Base-by-base conservation (phyloP, 805 yeast species). In the Suhomyces sp. region DNA sequence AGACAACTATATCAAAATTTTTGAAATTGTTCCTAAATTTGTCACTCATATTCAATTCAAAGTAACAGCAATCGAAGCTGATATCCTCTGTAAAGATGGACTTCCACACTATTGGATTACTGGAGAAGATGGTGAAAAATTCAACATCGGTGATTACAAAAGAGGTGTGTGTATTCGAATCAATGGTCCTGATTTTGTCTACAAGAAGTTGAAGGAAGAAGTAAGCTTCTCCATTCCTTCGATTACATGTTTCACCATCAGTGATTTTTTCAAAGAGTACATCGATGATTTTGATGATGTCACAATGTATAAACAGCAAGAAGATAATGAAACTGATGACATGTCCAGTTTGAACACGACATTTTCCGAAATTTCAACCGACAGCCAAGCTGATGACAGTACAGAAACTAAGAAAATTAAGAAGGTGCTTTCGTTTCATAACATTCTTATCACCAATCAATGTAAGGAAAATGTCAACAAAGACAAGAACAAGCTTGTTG, bases 61-160 rank as follows among this genome's bases (percentile, higher is more conserved):
- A n/a, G 42, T 61, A 6, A 33, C 54, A 3, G 42, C 48, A 20
- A 23, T 65, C 11, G 63, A 59, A 42, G 51, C 60, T 2, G 63
- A 63, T 28, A 52, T 68, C 4, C 51, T 63, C 10, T 67, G 72
- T 41, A 65, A 65, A 33, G 73, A 68, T 35, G 60, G 60, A 6
- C 47, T 68, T 12, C 74, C 74, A 0, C 50, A 55, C 33, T 60
- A 60, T 32, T 36, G 41, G 2, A 42, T 60, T 9, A 63, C 60
- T 29, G 50, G 51, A 5, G 36, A 35, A 2, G 30, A 53, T 2
- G 49, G 46, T 2, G 41, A 57, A 16, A 54, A 60, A 5, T 42
- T 63, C 17, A 65, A 68, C 36, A 46, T 68, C 30, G 61, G 59
- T 5, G 60, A 56, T 29, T 66, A 51, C 43, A 60, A 57, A 30